Base-by-base conservation (phyloP, 192 early-diverging fungal species). In the Coemansia sp. region DNA sequence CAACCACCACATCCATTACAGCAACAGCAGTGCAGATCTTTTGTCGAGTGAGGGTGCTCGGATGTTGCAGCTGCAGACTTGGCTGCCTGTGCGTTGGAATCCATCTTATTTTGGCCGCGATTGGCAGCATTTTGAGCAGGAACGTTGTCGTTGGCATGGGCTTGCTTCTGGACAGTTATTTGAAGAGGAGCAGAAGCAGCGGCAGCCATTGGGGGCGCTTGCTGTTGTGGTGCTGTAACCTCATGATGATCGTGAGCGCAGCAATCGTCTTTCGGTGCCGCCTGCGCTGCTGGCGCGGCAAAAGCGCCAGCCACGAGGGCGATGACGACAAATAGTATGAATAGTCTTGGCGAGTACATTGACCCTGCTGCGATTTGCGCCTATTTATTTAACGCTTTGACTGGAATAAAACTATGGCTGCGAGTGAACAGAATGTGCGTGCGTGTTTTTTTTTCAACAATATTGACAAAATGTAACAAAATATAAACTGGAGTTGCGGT, bases 11-110 rank as follows among this genome's bases (percentile, higher is more conserved):
- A 64, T 5, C 63, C 56, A 59, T 63, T 58, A 26, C 65, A 64
- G 48, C 71, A 73, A 50, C 70, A 77, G 58, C 62, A 67, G 11
- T 64, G 76, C 15, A 78, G 64, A 39, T 78, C 71, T 38, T 78
- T 78, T 8, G 62, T 70, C 5, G 43, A 16, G 11, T 52, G 44
- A 50, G 21, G 61, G 48, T 54, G 52, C 8, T 19, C 21, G 2
- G 71, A 37, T 19, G 57, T 23, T 47, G 63, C 57, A 9, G 57
- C 9, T 5, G 15, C n/a, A 39, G 57, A 15, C 39, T 59, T 59
- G 13, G 38, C n/a, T 9, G 57, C 26, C n/a, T 59, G 57, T 7
- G 39, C 9, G 16, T 39, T 41, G n/a, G 38, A 38, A 4, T 40
- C 38, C 8, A 18, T 3, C 57, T 41, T 59, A 23, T 19, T 41